These are phyloP conservation scores for Phytophthora crassamura DNA, from an alignment of 352 stramenopile genomes.

Conservation along the genomic window DNA sequence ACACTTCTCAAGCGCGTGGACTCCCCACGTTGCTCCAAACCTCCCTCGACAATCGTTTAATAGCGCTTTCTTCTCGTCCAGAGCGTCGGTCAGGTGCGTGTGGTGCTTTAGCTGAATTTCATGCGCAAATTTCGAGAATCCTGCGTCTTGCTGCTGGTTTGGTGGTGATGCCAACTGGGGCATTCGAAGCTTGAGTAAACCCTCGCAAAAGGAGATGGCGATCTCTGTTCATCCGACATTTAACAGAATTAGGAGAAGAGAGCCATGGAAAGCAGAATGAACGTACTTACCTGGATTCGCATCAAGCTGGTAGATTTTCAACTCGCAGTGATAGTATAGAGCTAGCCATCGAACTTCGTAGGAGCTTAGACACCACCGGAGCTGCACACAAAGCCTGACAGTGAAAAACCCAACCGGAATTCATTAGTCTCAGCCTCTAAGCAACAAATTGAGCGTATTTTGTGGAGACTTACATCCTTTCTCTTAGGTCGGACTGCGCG, in stretches of 20 bases:
- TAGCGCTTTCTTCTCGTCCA: conserved; percentile 47
- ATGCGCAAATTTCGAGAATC: conserved; percentile 45
- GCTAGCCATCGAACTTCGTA: conserved; percentile 60
- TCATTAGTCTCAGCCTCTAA: too few relatives aligned
- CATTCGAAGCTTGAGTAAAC: conserved; percentile 36
- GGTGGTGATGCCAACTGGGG: conserved; percentile 20
- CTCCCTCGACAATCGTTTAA: conserved; percentile 33
- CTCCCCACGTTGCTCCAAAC: conserved; percentile 26
- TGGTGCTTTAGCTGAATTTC: conserved; percentile 51
- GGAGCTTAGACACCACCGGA: conserved; percentile 44
- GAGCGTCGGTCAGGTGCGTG: conserved; percentile 32
- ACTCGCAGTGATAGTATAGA: conserved; percentile 52
- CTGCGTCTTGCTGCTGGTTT: conserved; percentile 27
- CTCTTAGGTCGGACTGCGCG: conserved; percentile 8
- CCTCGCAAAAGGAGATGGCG: conserved; percentile 40
- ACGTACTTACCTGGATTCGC: conserved; percentile 45
- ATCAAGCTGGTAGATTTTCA: conserved; percentile 56
- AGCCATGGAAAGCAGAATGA: background rate
- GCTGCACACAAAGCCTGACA: conserved; percentile 45
- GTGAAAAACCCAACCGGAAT: background rate
- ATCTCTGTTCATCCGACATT: conserved; percentile 31
- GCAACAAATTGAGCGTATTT: background rate
- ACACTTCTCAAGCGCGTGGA: conserved; percentile 19
- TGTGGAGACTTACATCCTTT: conserved; percentile 25
- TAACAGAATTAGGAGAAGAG: background rate